Conservation (phyloP, 2,329 filamentous ascomycete genomes). For the Phialophora macrospora region DNA sequence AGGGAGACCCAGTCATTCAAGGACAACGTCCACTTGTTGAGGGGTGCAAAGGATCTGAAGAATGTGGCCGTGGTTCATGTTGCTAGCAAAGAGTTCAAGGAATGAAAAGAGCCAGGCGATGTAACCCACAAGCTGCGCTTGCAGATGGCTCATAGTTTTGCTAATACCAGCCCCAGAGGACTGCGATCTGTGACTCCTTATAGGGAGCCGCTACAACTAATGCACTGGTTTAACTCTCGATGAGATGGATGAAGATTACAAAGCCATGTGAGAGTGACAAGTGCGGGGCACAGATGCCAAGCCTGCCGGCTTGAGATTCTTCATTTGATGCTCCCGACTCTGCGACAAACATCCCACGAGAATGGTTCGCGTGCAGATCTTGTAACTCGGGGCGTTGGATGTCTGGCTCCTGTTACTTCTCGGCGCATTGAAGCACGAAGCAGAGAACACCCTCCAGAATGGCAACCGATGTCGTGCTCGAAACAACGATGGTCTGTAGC, state of each 20-base stretch:
- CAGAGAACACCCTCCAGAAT: conserved; percentile 51
- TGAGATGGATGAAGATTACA: not conserved
- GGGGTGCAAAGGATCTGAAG: conserved; percentile 37
- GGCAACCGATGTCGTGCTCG: conserved; percentile 77
- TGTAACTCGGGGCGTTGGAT: not conserved
- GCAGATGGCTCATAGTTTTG: not conserved
- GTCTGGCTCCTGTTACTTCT: not conserved
- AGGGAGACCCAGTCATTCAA: conserved; percentile 46
- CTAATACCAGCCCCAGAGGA: not conserved
- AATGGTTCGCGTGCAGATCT: not conserved
- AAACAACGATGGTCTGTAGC: conserved; percentile 78
- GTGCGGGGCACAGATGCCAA: conserved; percentile 4
- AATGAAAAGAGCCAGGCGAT: not conserved
- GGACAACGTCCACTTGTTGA: conserved; percentile 40
- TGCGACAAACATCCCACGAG: not conserved
- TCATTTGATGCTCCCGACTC: not conserved
- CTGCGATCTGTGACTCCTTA: not conserved
- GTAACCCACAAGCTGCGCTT: not conserved
- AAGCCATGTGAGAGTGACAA: not conserved
- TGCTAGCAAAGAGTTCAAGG: conserved; percentile 20
- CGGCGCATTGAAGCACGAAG: not conserved
- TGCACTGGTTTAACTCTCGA: not conserved
- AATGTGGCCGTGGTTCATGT: conserved; percentile 38
- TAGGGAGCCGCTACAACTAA: not conserved
- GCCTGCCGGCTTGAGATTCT: not conserved